Evolutionary conservation across 2,329 filamentous ascomycete genomes (phyloP), one percentile per base, ranked within the genome.

Genomic region (Whalleya microplaca): DNA sequence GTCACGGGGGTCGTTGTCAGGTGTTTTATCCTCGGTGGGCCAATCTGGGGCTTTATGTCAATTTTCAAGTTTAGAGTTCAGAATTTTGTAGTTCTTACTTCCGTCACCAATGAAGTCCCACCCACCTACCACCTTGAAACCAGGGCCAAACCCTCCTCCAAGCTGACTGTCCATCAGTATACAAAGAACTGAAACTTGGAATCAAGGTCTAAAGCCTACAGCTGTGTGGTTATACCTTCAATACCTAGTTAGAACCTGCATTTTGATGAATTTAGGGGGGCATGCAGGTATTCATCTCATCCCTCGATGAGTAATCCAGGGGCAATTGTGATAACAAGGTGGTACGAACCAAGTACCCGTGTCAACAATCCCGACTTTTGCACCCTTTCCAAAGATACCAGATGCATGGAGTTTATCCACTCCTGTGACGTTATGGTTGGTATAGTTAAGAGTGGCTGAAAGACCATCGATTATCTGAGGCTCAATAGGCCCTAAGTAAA

Each of bases 1-100:
- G 23, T 71, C 69, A 12, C 58, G 55, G 2, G 70, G 70, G 43
- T 72, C 68, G 8, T 58, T 43, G 43, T 64, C 63, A 1, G 63
- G 63, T 41, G 29, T n/a, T 27, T 64, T 62, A 9, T 53, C 53
- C 1, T 41, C 56, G n/a, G 2, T 47, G 7, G 61, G 59, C 59
- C 59, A 59, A 45, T 44, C 49, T 56, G 37, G 37, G 2, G n/a
- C 16, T 45, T 18, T 20, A 1, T 10, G 42, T 40, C 14, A 20
- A n/a, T n/a, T 2, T 9, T 41, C 29, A 16, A 20, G 14, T 29
- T 32, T 32, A 4, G 41, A 18, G 8, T 23, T 32, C 23, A n/a
- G n/a, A n/a, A n/a, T 32, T 37, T 21, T 27, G 45, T 67, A n/a
- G n/a, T n/a, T 42, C 58, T 51, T 49, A 54, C 59, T 71, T 29